Conservation (phyloP, 202 grass and related monocot genomes). For the Setaria viridis region DNA sequence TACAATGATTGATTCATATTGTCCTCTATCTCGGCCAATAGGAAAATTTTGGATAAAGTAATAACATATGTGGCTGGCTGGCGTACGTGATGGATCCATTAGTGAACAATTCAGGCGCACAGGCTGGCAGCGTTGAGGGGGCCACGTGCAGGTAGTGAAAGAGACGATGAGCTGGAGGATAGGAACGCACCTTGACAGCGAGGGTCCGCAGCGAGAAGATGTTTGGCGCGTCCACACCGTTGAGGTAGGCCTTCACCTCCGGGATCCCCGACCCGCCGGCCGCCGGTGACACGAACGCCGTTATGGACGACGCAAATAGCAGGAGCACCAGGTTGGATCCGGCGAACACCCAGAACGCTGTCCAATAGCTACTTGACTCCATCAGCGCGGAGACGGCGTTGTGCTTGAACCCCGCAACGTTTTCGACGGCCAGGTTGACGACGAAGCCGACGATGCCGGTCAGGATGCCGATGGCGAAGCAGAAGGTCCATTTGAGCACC, state of each 20-base stretch:
- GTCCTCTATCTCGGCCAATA: background rate
- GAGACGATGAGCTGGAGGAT: slow-evolving; percentile 30
- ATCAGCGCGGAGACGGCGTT: slow-evolving; percentile 67
- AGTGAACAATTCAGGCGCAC: no score
- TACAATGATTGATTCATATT: slow-evolving; percentile 32
- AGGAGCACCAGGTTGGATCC: slow-evolving; percentile 74
- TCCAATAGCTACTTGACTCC: slow-evolving; percentile 74
- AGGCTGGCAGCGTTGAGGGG: background rate
- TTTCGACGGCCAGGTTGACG: slow-evolving; percentile 94
- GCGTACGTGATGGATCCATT: background rate
- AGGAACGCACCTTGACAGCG: slow-evolving; percentile 82
- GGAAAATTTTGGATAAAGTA: background rate
- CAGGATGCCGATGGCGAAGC: slow-evolving; percentile 74
- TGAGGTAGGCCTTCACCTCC: slow-evolving; percentile 96
- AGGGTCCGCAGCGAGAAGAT: slow-evolving; percentile 88
- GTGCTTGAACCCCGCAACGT: slow-evolving; percentile 77
- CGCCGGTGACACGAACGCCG: slow-evolving; percentile 76
- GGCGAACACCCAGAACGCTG: slow-evolving; percentile 74
- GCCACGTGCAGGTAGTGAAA: slow-evolving; percentile 6
- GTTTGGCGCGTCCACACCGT: slow-evolving; percentile 94
- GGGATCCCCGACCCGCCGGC: slow-evolving; percentile 89
- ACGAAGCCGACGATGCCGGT: slow-evolving; percentile 71
- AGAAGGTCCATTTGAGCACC: slow-evolving; percentile 90
- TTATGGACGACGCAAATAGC: slow-evolving; percentile 70
- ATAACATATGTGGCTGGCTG: background rate